Conservation (phyloP, 2,329 filamentous ascomycete genomes). For the Pyrenochaeta sp. region DNA sequence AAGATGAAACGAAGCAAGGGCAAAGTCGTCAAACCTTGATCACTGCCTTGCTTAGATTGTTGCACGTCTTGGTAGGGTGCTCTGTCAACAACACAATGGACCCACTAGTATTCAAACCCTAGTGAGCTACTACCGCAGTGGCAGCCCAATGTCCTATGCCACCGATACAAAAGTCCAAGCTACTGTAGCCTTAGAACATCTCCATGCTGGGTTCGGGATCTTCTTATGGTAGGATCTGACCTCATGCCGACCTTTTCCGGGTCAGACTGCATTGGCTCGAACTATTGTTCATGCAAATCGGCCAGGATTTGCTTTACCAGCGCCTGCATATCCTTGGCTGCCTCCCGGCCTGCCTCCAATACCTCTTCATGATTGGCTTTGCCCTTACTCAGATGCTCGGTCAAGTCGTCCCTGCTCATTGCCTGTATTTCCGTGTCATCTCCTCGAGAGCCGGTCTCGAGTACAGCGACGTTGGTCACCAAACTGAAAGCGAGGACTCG, state of each 20-base stretch:
- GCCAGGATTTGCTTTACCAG: conserved; percentile 58
- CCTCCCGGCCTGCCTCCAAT: conserved; percentile 66
- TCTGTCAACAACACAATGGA: not conserved
- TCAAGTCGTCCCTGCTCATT: conserved; percentile 60
- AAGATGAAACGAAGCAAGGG: conserved; percentile 64
- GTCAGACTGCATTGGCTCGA: not conserved
- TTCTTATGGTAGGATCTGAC: not conserved
- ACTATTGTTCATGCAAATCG: conserved; percentile 43
- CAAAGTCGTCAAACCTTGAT: conserved; percentile 44
- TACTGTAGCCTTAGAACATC: no score
- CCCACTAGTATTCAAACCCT: not conserved
- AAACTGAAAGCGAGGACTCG: conserved; percentile 71
- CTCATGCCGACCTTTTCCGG: no score
- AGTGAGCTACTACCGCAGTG: not conserved
- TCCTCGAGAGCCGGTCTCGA: conserved; percentile 66
- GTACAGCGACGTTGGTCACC: conserved; percentile 70
- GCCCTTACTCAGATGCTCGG: conserved; percentile 64
- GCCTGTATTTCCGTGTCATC: conserved; percentile 64
- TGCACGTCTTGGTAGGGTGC: not conserved
- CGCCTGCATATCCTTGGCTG: conserved; percentile 69
- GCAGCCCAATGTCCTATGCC: no score
- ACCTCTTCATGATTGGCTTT: conserved; percentile 73
- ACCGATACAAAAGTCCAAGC: no score
- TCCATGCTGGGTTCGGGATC: no score
- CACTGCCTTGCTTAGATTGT: conserved; percentile 7